These are phyloP conservation scores for Metschnikowia gruessii DNA, from an alignment of 805 yeast species.

Conservation along the genomic window DNA sequence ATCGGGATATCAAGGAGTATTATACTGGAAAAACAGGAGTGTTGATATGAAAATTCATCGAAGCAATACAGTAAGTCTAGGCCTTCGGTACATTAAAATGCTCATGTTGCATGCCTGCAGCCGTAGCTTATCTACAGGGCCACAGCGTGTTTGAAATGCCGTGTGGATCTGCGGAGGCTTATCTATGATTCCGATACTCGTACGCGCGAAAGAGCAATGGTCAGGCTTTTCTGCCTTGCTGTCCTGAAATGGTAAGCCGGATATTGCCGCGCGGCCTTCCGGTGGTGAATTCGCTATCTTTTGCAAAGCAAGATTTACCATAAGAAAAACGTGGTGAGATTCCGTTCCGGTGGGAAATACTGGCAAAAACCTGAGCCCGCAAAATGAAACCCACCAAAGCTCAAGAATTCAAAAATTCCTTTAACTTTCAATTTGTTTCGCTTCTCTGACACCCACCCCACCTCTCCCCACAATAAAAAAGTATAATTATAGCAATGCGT, in stretches of 20 bases:
- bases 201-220: neutral
- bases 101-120: conserved; percentile 4
- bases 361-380: too few relatives aligned
- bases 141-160: conserved; percentile 2
- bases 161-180: conserved; percentile 6
- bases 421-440: neutral
- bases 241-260: neutral
- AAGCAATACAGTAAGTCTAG: conserved; percentile 1
- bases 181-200: neutral
- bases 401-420: neutral
- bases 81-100: neutral
- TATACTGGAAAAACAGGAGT: neutral
- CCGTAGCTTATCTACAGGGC: conserved; percentile 1
- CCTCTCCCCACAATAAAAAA: neutral
- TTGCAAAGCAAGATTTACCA: neutral
- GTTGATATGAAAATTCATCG: neutral
- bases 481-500: neutral
- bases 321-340: too few relatives aligned
- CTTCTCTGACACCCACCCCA: neutral
- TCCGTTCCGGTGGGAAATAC: too few relatives aligned
- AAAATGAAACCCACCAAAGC: neutral
- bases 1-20: neutral
- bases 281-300: too few relatives aligned
- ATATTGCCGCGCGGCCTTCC: too few relatives aligned
- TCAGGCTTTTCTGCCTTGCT: neutral